phyloP scores from a whole-genome alignment of 2,329 filamentous ascomycete genomes.

The Aureobasidium sp. region DNA sequence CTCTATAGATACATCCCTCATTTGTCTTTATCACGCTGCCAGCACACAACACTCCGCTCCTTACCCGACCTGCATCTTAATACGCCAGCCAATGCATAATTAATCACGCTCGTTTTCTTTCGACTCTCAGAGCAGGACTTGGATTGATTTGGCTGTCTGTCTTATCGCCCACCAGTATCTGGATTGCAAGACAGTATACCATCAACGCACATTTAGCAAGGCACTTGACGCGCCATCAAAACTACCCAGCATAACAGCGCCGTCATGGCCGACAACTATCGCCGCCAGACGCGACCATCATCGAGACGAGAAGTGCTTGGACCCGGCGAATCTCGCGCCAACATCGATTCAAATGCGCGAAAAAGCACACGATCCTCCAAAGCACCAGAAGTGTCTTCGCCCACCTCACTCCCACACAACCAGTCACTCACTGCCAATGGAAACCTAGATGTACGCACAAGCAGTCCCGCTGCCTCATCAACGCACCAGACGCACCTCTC shows the following conservation, averaged over 20 bases:
- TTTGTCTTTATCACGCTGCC: constrained; percentile 1
- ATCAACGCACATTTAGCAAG: background rate
- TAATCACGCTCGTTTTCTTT: constrained; percentile 12
- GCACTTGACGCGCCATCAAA: background rate
- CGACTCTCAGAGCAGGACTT: background rate
- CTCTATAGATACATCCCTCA: constrained; percentile 9
- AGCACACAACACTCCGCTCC: background rate
- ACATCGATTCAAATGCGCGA: constrained; percentile 16
- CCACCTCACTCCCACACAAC: constrained; percentile 33
- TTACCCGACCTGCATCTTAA: constrained; percentile 13
- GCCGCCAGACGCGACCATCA: constrained; percentile 4
- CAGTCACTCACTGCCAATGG: constrained; percentile 40
- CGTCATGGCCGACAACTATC: constrained; percentile 10
- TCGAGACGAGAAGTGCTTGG: constrained; percentile 18
- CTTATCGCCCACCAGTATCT: background rate
- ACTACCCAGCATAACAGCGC: background rate
- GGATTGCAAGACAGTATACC: background rate
- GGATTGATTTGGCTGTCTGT: background rate
- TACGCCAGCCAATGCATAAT: constrained; percentile 10
- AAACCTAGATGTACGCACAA: constrained; percentile 35
- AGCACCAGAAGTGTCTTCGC: constrained; percentile 15
- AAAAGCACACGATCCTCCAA: constrained; percentile 18
- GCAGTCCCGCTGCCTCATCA: constrained; percentile 20
- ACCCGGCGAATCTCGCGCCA: constrained; percentile 19
- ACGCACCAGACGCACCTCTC: constrained; percentile 36